A percentile compares a stretch with the other conserved stretches of the same genome.
These are phyloP conservation scores for Trichoderma cornu-damae DNA, from an alignment of 2,329 filamentous ascomycete species.

Conservation along the genomic window DNA sequence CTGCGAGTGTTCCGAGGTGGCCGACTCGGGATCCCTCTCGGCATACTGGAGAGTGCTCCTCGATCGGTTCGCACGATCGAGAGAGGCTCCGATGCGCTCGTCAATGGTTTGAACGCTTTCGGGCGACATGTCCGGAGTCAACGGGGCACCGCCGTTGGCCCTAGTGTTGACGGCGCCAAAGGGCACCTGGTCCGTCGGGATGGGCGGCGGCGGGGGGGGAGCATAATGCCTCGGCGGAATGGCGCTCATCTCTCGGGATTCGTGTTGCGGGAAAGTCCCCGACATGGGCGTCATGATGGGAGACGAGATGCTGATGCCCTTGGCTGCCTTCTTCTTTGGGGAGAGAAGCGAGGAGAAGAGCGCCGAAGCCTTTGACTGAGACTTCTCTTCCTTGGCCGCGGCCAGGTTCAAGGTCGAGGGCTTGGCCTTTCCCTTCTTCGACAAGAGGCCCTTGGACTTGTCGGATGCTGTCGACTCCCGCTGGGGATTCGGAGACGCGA, in stretches of 20 bases:
- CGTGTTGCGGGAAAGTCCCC: slow-evolving; percentile 51
- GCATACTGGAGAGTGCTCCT: slow-evolving; percentile 38
- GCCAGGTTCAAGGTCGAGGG: slow-evolving; percentile 47
- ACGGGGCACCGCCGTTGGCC: slow-evolving; percentile 25
- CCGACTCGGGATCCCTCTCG: slow-evolving; percentile 48
- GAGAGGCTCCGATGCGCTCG: slow-evolving; percentile 46
- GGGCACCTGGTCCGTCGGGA: slow-evolving; percentile 45
- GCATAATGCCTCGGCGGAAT: slow-evolving; percentile 56
- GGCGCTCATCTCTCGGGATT: slow-evolving; percentile 52
- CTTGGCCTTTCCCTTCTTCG: slow-evolving; percentile 46
- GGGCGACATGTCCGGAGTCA: slow-evolving; percentile 38
- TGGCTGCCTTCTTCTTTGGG: slow-evolving; percentile 49
- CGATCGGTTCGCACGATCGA: slow-evolving; percentile 30
- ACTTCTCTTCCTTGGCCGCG: slow-evolving; percentile 42
- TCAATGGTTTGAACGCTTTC: slow-evolving; percentile 47
- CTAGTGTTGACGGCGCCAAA: slow-evolving; percentile 28
- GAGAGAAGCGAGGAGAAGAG: slow-evolving; percentile 58
- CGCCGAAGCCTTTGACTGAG: slow-evolving; percentile 53
- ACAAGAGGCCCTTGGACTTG: slow-evolving; percentile 30
- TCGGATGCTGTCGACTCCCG: slow-evolving; percentile 26
- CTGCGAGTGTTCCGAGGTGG: slow-evolving; percentile 47
- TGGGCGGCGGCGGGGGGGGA: slow-evolving; percentile 52
- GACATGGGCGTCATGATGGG: slow-evolving; percentile 62
- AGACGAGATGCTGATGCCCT: slow-evolving; percentile 56
- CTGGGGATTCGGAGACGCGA: slow-evolving; percentile 30